Evolutionary conservation across 805 yeast species (phyloP).

Genomic region (Zygotorulaspora sp.): DNA sequence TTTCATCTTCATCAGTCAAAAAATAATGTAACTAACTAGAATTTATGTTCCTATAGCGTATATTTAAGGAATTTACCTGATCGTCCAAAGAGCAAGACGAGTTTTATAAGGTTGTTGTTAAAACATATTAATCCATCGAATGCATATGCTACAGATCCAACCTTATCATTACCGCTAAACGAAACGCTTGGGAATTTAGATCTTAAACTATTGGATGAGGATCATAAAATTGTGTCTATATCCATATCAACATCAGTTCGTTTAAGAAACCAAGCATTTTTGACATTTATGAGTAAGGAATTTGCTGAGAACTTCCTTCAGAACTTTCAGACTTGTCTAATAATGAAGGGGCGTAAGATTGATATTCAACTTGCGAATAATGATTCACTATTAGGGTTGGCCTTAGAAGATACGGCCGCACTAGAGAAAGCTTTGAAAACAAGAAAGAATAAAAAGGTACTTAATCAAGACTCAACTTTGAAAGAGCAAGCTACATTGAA

Average conservation of each 20-base stretch:
- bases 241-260: constrained; percentile 16
- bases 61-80: constrained; percentile 24
- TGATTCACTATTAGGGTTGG: constrained; percentile 23
- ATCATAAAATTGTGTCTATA: constrained; percentile 16
- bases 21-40: too few relatives aligned
- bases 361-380: constrained; percentile 21
- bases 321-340: constrained; percentile 11
- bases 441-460: constrained; percentile 4
- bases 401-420: constrained; percentile 6
- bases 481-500: constrained; percentile 8
- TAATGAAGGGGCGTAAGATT: constrained; percentile 20
- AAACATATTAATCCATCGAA: constrained; percentile 18
- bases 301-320: constrained; percentile 17
- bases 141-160: constrained; percentile 13
- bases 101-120: constrained; percentile 19
- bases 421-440: constrained; percentile 14
- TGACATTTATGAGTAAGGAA: constrained; percentile 21
- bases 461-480: constrained; percentile 5
- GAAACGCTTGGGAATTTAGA: constrained; percentile 8
- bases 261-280: constrained; percentile 21
- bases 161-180: constrained; percentile 15
- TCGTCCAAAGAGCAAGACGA: constrained; percentile 23
- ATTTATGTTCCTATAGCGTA: constrained; percentile 9
- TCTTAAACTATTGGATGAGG: constrained; percentile 16
- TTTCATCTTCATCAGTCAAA: too few relatives aligned